phyloP scores from a whole-genome alignment of 257 asterid genomes.

The Lithospermum erythrorhizon region DNA sequence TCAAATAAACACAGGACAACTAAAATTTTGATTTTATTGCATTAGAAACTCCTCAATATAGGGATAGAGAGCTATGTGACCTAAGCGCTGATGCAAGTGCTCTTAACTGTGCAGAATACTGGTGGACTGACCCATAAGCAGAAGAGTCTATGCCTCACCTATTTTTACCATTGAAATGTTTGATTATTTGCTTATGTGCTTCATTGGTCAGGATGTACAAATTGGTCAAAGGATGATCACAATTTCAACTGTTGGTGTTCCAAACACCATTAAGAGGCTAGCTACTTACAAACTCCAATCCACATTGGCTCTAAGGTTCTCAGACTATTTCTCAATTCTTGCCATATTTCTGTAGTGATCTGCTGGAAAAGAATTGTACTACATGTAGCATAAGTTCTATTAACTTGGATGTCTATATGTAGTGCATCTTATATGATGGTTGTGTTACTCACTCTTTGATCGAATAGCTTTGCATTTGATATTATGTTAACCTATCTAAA shows the following conservation, averaged over 20 bases:
- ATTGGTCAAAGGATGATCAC: slow-evolving; percentile 99
- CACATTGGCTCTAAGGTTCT: slow-evolving; percentile 83
- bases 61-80: background rate
- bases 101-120: background rate
- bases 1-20: too few species aligned
- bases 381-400: background rate
- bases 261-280: slow-evolving; percentile 75
- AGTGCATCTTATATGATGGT: too few species aligned
- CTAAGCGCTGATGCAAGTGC: background rate
- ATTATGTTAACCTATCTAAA: slow-evolving; percentile 2
- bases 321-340: background rate
- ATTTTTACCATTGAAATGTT: too few species aligned
- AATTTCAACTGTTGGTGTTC: slow-evolving; percentile 93
- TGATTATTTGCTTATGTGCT: slow-evolving; percentile 5
- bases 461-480: background rate
- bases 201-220: slow-evolving; percentile 53
- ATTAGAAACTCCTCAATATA: background rate
- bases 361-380: background rate
- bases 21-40: background rate
- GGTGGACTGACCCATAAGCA: background rate
- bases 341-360: background rate
- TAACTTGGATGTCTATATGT: background rate
- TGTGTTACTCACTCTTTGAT: background rate
- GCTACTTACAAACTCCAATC: slow-evolving; percentile 94
- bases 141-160: background rate